phyloP scores from a whole-genome alignment of 2,329 filamentous ascomycete genomes.

The Diaporthe longicolla region DNA sequence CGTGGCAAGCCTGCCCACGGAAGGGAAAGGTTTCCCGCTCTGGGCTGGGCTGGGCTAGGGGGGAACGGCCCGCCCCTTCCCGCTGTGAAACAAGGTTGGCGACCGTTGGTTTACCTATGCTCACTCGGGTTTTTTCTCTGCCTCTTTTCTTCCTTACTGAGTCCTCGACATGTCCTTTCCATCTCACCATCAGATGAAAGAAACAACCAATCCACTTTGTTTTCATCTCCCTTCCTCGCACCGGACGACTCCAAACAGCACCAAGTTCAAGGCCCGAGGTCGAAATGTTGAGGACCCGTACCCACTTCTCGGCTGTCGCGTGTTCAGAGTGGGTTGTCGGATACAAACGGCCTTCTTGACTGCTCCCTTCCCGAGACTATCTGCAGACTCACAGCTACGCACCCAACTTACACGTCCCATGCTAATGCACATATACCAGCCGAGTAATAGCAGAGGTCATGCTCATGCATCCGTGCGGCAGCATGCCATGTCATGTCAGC shows the following conservation, averaged over 20 bases:
- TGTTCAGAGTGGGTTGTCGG: background rate
- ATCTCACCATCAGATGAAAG: background rate
- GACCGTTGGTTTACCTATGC: conserved; percentile 3
- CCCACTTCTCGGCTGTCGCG: background rate
- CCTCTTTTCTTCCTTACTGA: background rate
- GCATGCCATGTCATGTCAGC: background rate
- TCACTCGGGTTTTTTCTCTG: background rate
- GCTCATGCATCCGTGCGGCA: conserved; percentile 6
- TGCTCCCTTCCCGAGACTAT: background rate
- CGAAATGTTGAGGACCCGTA: background rate
- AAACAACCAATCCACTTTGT: background rate
- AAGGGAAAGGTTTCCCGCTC: conserved; percentile 25
- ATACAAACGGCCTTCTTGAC: background rate
- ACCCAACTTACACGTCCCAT: background rate
- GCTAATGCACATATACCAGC: background rate
- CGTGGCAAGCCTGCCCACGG: no score
- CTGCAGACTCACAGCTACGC: background rate
- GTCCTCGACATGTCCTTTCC: background rate
- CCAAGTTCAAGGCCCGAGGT: background rate
- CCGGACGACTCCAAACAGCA: conserved; percentile 1
- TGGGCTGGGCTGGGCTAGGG: conserved; percentile 24
- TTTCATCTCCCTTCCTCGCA: background rate
- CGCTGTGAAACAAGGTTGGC: conserved; percentile 38
- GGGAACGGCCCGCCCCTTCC: conserved; percentile 39
- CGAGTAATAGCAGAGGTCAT: background rate